These are phyloP conservation scores for Agaricus blazei DNA, from an alignment of 768 basidiomycete species.

Conservation along the genomic window DNA sequence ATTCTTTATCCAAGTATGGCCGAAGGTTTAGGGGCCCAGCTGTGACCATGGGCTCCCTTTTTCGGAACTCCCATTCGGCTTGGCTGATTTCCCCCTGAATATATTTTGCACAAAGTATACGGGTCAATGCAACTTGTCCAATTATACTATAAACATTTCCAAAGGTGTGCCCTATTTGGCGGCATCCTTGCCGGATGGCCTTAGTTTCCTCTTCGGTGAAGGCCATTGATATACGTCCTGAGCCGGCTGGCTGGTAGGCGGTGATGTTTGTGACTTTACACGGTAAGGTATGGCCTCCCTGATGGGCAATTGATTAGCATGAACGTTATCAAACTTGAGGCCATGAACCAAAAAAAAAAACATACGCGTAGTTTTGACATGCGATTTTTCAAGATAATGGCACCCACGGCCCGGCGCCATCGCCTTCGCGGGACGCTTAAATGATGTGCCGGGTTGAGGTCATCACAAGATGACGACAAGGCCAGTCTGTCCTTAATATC, in stretches of 20 bases:
- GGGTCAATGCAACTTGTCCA: constrained; percentile 47
- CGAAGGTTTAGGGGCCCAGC: constrained; percentile 49
- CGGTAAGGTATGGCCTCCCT: constrained; percentile 59
- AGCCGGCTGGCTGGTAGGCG: constrained; percentile 28
- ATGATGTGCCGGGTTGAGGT: constrained; percentile 26
- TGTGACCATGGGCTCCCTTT: constrained; percentile 41
- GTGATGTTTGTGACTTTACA: constrained; percentile 32
- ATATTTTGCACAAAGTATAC: constrained; percentile 43
- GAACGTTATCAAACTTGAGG: neutral
- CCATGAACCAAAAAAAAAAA: neutral
- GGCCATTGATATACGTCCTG: constrained; percentile 16
- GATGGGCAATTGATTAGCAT: neutral
- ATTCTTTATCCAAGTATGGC: constrained; percentile 40
- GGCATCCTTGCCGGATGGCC: constrained; percentile 33
- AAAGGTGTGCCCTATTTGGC: constrained; percentile 39
- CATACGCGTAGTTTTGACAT: constrained; percentile 30
- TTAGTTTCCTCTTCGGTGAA: constrained; percentile 26
- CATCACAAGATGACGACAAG: constrained; percentile 32
- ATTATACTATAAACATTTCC: constrained; percentile 46
- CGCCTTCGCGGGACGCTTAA: constrained; percentile 30
- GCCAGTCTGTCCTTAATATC: constrained; percentile 34
- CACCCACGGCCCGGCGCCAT: constrained; percentile 42
- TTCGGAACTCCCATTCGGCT: constrained; percentile 49
- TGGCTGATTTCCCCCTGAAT: constrained; percentile 41
- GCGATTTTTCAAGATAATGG: constrained; percentile 29